Conservation (phyloP, 2,329 filamentous ascomycete genomes). For the Cladosporium sp. region DNA sequence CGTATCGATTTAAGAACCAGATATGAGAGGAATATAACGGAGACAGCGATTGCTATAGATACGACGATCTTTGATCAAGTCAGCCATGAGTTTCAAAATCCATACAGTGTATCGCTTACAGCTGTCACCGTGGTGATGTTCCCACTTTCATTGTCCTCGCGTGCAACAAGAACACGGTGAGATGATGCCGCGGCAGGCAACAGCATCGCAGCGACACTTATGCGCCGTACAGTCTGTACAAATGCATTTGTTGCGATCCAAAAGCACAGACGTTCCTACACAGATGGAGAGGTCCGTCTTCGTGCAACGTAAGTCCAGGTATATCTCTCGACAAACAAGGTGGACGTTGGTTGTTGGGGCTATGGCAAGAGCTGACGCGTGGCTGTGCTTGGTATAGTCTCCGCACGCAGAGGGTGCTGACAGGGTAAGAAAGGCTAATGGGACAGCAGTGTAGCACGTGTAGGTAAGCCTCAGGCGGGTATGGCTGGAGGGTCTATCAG, state of each 20-base stretch:
- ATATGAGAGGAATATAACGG: slow-evolving; percentile 9
- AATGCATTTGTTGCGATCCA: background rate
- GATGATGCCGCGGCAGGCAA: slow-evolving; percentile 1
- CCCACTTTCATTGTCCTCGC: background rate
- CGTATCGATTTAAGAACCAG: slow-evolving; percentile 20
- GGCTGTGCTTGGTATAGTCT: background rate
- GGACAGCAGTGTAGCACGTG: background rate
- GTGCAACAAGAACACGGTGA: background rate
- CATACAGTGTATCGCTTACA: background rate
- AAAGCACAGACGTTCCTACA: background rate
- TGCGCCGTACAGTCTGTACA: background rate
- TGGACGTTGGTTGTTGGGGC: background rate
- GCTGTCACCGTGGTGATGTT: slow-evolving; percentile 7
- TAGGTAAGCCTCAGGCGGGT: background rate
- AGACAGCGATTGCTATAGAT: slow-evolving; percentile 6
- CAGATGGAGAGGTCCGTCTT: background rate
- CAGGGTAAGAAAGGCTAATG: background rate
- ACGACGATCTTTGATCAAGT: slow-evolving; percentile 6
- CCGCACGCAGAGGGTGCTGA: background rate
- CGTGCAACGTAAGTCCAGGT: background rate
- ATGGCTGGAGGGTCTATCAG: background rate
- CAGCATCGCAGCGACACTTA: slow-evolving; percentile 6
- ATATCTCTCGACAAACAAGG: background rate
- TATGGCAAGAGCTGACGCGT: slow-evolving; percentile 1
- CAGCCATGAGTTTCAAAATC: background rate